Evolutionary conservation across 306 rosid species (phyloP).

Genomic region (Prinsepia uniflora): DNA sequence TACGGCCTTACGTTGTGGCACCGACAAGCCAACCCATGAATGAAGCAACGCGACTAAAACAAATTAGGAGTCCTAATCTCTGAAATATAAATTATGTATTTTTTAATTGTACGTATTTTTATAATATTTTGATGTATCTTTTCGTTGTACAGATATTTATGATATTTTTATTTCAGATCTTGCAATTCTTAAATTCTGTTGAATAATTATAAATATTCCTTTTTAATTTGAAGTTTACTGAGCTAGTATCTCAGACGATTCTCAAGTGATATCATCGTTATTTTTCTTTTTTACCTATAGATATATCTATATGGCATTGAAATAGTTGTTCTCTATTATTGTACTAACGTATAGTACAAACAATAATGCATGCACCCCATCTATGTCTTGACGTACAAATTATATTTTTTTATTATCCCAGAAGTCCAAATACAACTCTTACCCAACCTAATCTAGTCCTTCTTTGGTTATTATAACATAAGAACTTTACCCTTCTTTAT

Average conservation of each 20-base stretch:
- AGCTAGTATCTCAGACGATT: not conserved
- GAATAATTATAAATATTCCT: not conserved
- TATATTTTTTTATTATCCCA: not conserved
- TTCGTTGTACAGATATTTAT: no score
- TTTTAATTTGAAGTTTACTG: not conserved
- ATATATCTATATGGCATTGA: not conserved
- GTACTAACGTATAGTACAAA: not conserved
- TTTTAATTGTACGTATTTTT: no score
- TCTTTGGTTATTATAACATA: not conserved
- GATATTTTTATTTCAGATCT: no score
- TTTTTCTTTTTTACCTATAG: no score
- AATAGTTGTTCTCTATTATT: not conserved
- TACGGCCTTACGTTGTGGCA: not conserved
- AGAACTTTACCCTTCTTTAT: not conserved
- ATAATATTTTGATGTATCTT: no score
- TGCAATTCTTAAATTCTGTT: no score
- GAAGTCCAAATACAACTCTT: not conserved
- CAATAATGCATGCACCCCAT: conserved; percentile 11
- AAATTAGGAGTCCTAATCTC: not conserved
- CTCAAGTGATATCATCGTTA: no score
- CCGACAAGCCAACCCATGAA: conserved; percentile 8
- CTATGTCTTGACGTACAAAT: not conserved
- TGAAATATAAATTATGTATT: not conserved
- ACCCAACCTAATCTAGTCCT: not conserved
- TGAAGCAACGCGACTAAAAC: not conserved